Percentiles rank a stretch among this genome's conserved stretches.
Evolutionary conservation across 768 basidiomycete genomes (phyloP).

Genomic region (Lactarius trivialis): DNA sequence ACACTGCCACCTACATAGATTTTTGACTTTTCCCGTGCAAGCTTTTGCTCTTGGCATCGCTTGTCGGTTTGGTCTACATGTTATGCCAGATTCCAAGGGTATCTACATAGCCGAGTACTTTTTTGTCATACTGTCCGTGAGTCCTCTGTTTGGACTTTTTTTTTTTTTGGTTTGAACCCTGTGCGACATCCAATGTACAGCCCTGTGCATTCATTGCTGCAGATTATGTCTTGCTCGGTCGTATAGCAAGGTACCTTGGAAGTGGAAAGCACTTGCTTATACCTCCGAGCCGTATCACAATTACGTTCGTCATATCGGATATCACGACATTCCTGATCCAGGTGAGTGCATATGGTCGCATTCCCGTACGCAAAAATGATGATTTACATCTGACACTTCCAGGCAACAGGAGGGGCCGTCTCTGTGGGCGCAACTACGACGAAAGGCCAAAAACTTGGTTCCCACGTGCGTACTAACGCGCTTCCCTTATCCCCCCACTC

Average conservation of each 20-base stretch:
- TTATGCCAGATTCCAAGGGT: conserved; percentile 44
- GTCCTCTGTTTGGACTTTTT: conserved; percentile 17
- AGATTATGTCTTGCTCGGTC: conserved; percentile 60
- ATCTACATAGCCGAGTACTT: conserved; percentile 53
- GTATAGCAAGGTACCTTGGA: conserved; percentile 45
- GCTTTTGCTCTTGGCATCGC: conserved; percentile 53
- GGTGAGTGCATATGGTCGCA: conserved; percentile 27
- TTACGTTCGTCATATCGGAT: conserved; percentile 56
- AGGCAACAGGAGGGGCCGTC: conserved; percentile 46
- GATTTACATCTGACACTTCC: neutral
- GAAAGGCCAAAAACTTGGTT: conserved; percentile 29
- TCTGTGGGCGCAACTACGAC: conserved; percentile 36
- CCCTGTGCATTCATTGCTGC: conserved; percentile 73
- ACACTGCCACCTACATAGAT: neutral
- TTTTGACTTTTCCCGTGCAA: conserved; percentile 24
- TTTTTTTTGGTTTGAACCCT: neutral
- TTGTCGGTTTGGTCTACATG: conserved; percentile 49
- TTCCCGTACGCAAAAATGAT: neutral
- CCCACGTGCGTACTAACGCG: conserved; percentile 30
- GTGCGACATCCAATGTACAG: conserved; percentile 27
- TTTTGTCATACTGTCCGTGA: conserved; percentile 53
- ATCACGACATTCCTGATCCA: conserved; percentile 63
- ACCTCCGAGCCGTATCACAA: conserved; percentile 42
- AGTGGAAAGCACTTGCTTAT: conserved; percentile 45
- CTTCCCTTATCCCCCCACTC: neutral